Evolutionary conservation across 202 grass and related monocot species (phyloP), one percentile per base, ranked within the genome.

Genomic region (Brachypodium distachyon): DNA sequence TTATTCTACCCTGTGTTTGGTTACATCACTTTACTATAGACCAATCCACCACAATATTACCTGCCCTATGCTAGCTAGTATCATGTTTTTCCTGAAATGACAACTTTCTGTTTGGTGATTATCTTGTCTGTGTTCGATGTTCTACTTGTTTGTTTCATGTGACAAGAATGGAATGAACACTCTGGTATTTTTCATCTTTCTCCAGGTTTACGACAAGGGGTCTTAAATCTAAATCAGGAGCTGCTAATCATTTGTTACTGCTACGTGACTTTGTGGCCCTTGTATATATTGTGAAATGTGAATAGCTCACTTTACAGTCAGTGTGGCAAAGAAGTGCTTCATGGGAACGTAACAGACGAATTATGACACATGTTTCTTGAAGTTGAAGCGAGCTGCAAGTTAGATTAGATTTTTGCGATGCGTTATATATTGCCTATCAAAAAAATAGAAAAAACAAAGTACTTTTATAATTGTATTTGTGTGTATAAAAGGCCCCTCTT

Each of bases 151-250:
- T 77, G 18, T 51, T 34, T 76, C 21, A 32, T 38, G 1, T n/a
- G 72, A 40, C 5, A 52, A 14, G 49, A 53, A 85, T 67, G 10
- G 46, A 66, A 50, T 50, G 9, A 55, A 5, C 48, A 52, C 60
- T 52, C 7, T 26, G 12, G 32, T 58, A 27, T 4, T 46, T 47
- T 68, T 68, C 64, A 11, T 68, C 44, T 68, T 65, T 76, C 39
- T 29, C 70, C 75, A 90, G 87, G 79, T 90, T 78, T 86, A 83
- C 75, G 70, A 21, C 74, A 86, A 80, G 48, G 74, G 32, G 2
- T 65, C 32, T 39, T 83, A 61, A 32, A 14, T 46, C 37, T 12
- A 33, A 41, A 50, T 48, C 34, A 53, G 40, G 25, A 84, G 59
- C 70, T 4, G 5, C 28, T 55, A 44, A 31, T 43, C 36, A 81